Evolutionary conservation across 352 stramenopile species (phyloP).

Genomic region (Blastocystis sp.): DNA sequence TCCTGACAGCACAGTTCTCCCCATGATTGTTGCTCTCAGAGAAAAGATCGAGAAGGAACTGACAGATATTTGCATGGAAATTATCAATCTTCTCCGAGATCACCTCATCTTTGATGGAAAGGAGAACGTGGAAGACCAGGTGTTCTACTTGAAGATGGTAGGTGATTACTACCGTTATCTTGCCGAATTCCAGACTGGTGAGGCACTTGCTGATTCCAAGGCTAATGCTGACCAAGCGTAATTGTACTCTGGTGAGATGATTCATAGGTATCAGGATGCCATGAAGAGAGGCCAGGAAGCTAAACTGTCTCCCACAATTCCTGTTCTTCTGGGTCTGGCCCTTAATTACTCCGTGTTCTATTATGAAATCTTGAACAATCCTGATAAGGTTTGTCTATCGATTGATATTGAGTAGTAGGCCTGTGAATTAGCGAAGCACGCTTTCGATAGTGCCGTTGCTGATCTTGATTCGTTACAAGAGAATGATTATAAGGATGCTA

Average conservation of each 20-base stretch:
- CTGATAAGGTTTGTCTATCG: slow-evolving; percentile 72
- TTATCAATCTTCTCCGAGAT: slow-evolving; percentile 92
- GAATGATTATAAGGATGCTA: slow-evolving; percentile 98
- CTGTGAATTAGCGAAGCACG: slow-evolving; percentile 86
- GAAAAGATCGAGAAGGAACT: slow-evolving; percentile 80
- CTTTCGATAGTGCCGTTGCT: slow-evolving; percentile 97
- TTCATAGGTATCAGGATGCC: slow-evolving; percentile 48
- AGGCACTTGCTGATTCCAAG: slow-evolving; percentile 85
- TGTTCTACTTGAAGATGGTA: slow-evolving; percentile 99
- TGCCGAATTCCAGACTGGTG: slow-evolving; percentile 91
- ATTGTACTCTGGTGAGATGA: not conserved
- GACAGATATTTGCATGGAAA: slow-evolving; percentile 91
- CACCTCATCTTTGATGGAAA: slow-evolving; percentile 82
- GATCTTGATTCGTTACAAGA: slow-evolving; percentile 97
- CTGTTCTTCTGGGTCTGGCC: slow-evolving; percentile 92
- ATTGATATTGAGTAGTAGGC: slow-evolving; percentile 76
- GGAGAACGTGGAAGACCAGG: slow-evolving; percentile 90
- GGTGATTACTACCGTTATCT: slow-evolving; percentile 98
- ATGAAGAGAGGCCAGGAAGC: slow-evolving; percentile 66
- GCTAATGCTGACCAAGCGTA: slow-evolving; percentile 64
- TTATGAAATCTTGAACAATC: slow-evolving; percentile 97
- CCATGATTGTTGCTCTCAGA: slow-evolving; percentile 25
- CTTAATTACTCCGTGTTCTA: slow-evolving; percentile 98
- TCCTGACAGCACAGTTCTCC: slow-evolving; percentile 35
- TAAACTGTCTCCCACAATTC: slow-evolving; percentile 91